Evolutionary conservation across 2,329 filamentous ascomycete genomes (phyloP).

Genomic region (Pezicula neosporulosa): DNA sequence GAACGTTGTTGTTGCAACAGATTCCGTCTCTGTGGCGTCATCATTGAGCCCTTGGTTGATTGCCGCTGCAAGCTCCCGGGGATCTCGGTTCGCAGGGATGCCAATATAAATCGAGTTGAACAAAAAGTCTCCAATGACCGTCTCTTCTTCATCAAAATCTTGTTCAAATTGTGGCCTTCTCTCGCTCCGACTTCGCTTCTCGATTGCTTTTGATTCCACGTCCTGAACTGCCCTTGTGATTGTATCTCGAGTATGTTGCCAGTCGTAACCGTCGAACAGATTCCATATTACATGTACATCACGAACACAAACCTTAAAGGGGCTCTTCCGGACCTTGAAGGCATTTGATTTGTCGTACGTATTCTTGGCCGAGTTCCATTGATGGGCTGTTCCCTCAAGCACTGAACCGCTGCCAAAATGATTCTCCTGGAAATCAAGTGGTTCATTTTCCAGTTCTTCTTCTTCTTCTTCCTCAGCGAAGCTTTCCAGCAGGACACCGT

Average conservation of each 20-base stretch:
- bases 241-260: conserved; percentile 80
- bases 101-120: conserved; percentile 99
- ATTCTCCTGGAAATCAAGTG: conserved; percentile 72
- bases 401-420: conserved; percentile 67
- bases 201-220: conserved; percentile 77
- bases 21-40: conserved; percentile 82
- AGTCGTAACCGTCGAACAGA: conserved; percentile 95
- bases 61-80: conserved; percentile 72
- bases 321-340: conserved; percentile 59
- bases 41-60: conserved; percentile 92
- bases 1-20: conserved; percentile 72
- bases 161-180: conserved; percentile 52
- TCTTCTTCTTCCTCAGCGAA: conserved; percentile 37
- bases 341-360: conserved; percentile 66
- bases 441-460: conserved; percentile 50
- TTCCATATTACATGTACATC: conserved; percentile 98
- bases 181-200: conserved; percentile 62
- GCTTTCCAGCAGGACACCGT: conserved; percentile 43
- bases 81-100: conserved; percentile 82
- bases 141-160: conserved; percentile 76
- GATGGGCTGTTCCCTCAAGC: conserved; percentile 64
- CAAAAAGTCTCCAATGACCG: conserved; percentile 87
- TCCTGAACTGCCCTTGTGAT: conserved; percentile 87
- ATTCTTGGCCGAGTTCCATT: conserved; percentile 78
- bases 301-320: conserved; percentile 73